Base-by-base conservation (phyloP, 2,329 filamentous ascomycete genomes). In the Fusarium udum region DNA sequence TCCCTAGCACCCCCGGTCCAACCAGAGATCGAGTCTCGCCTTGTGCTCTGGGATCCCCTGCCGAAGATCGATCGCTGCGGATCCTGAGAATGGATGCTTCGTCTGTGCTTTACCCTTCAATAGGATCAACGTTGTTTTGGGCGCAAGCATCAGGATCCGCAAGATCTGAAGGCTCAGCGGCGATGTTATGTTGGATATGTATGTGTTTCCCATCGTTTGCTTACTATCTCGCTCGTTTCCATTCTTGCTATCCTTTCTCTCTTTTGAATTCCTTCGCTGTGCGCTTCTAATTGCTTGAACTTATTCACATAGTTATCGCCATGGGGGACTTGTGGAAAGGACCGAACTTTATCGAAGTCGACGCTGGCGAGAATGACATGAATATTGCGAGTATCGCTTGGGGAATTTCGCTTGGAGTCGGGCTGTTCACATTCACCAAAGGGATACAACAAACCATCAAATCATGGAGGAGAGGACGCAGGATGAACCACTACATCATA, bases 351-450 rank as follows among this genome's bases (percentile, higher is more conserved):
- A 20, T 28, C 18, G 51, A 56, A 20, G 57, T 72, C 52, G 43
- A 63, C 4, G 73, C 77, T 0, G 75, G 67, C 15, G 34, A 55
- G 18, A 69, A 70, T 69, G 77, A 79, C 32, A 75, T 78, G 78
- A 77, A 76, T 9, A 73, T 77, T 52, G 77, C 77, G 22, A 77
- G 74, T n/a, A 79, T 79, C 22, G 71, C 76, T 20, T 79, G 75
- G 75, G 77, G 77, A 6, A 56, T 79, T 13, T 77, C 77, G 18
- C 71, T 79, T 4, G 77, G 76, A 9, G 64, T 79, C 3, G 77
- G 73, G 9, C 56, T 79, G n/a, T 79, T 79, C 42, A 77, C 75
- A 1, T 72, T 69, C 18, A 53, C 64, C 36, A 79, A 79, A 63
- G 76, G 67, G 6, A 28, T 66, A 26, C 64, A 67, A 13, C 77